Conservation (phyloP, 1,139 yeast genomes). For the Geotrichum klebahnii region DNA sequence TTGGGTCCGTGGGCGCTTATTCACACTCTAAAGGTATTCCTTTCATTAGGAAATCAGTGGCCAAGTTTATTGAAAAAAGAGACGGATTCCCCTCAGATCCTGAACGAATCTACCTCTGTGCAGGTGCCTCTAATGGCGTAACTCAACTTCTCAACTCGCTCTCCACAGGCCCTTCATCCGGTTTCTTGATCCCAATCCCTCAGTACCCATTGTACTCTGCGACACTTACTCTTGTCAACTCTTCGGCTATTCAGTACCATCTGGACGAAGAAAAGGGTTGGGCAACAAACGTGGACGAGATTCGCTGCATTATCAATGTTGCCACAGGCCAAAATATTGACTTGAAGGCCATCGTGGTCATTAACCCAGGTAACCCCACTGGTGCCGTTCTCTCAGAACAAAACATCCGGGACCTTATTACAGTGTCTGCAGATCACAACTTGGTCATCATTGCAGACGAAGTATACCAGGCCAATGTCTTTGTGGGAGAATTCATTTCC, state of each 20-base stretch:
- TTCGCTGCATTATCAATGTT: slow-evolving; percentile 53
- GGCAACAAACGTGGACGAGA: slow-evolving; percentile 72
- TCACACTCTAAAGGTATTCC: slow-evolving; percentile 87
- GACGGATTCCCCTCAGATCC: slow-evolving; percentile 65
- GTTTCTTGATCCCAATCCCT: slow-evolving; percentile 92
- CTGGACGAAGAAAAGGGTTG: slow-evolving; percentile 75
- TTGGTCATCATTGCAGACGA: slow-evolving; percentile 94
- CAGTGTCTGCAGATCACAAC: slow-evolving; percentile 78
- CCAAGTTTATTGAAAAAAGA: slow-evolving; percentile 68
- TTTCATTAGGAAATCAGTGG: slow-evolving; percentile 68
- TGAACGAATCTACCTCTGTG: slow-evolving; percentile 72
- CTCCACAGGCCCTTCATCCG: slow-evolving; percentile 62
- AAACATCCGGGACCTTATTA: slow-evolving; percentile 65
- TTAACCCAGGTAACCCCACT: slow-evolving; percentile 98
- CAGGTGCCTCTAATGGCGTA: slow-evolving; percentile 94
- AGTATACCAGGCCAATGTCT: slow-evolving; percentile 90
- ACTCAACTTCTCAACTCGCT: slow-evolving; percentile 67
- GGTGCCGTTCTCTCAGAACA: slow-evolving; percentile 70
- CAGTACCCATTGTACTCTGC: slow-evolving; percentile 97
- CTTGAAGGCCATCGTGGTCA: slow-evolving; percentile 80
- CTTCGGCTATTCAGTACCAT: slow-evolving; percentile 83
- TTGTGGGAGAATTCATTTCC: slow-evolving; percentile 49
- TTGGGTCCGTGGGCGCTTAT: slow-evolving; percentile 90
- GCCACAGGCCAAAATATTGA: slow-evolving; percentile 54
- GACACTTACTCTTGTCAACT: slow-evolving; percentile 72